phyloP scores from a whole-genome alignment of 1,139 yeast species.

The Diutina ranongensis region DNA sequence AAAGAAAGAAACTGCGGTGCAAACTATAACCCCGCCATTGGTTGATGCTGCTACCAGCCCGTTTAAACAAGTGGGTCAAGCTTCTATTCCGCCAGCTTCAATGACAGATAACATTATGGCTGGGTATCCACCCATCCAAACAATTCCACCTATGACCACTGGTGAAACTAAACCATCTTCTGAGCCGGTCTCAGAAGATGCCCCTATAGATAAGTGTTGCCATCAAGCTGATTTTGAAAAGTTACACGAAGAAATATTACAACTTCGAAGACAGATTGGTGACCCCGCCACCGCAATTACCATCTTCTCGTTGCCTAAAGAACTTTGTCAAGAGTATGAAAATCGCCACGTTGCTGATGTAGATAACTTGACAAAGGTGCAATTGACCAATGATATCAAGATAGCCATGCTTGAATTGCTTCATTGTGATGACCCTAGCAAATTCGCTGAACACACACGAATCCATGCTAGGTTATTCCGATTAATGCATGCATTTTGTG shows the following conservation, averaged over 20 bases:
- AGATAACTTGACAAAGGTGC: background rate
- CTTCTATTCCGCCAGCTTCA: too few relatives aligned
- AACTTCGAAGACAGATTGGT: background rate
- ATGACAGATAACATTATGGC: too few relatives aligned
- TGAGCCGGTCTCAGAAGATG: background rate
- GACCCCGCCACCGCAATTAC: background rate
- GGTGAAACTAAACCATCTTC: too few relatives aligned
- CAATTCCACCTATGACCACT: too few relatives aligned
- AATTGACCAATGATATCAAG: slow-evolving; percentile 1
- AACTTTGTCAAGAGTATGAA: background rate
- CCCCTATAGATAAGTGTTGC: background rate
- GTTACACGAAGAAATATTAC: background rate
- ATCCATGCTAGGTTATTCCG: background rate
- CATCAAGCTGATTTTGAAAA: background rate
- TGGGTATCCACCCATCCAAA: too few relatives aligned
- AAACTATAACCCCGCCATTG: background rate
- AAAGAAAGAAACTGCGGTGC: background rate
- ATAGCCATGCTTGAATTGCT: slow-evolving; percentile 2
- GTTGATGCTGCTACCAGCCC: background rate
- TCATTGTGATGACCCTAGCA: slow-evolving; percentile 1
- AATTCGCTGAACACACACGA: background rate
- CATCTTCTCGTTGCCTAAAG: background rate
- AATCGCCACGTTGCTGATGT: background rate
- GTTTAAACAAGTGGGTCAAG: background rate
- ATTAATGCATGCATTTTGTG: slow-evolving; percentile 2